Percentiles rank a stretch among this genome's conserved stretches.
These are phyloP conservation scores for Lactarius deliciosus DNA, from an alignment of 768 basidiomycete species.

Conservation along the genomic window DNA sequence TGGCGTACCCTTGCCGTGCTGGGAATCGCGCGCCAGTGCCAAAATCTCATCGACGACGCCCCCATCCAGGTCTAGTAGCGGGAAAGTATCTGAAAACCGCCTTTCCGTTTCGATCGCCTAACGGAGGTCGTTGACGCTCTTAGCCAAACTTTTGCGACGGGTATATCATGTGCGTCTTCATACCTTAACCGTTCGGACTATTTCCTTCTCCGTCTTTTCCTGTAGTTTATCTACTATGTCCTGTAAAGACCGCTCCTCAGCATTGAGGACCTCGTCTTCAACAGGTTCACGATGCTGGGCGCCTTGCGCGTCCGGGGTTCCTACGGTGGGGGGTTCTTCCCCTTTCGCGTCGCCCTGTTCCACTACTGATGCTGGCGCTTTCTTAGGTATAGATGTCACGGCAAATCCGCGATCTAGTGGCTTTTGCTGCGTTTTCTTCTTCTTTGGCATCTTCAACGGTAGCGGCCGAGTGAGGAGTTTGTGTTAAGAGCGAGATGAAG, in stretches of 20 bases:
- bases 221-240: slow-evolving; percentile 76
- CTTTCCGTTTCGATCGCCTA: slow-evolving; percentile 83
- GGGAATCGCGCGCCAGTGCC: slow-evolving; percentile 40
- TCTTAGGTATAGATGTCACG: slow-evolving; percentile 83
- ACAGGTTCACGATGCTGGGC: slow-evolving; percentile 4
- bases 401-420: slow-evolving; percentile 74
- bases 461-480: slow-evolving; percentile 1
- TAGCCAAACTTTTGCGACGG: not conserved
- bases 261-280: slow-evolving; percentile 35
- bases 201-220: slow-evolving; percentile 87
- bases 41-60: slow-evolving; percentile 59
- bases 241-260: slow-evolving; percentile 63
- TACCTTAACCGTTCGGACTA: slow-evolving; percentile 70
- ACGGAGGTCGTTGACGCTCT: not conserved
- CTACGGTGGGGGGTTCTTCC: not conserved
- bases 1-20: slow-evolving; percentile 32
- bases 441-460: slow-evolving; percentile 61
- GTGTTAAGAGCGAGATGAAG: not conserved
- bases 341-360: slow-evolving; percentile 27
- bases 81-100: slow-evolving; percentile 63
- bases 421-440: slow-evolving; percentile 81
- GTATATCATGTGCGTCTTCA: slow-evolving; percentile 14
- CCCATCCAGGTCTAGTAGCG: slow-evolving; percentile 61
- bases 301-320: not conserved
- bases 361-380: slow-evolving; percentile 39